These are phyloP conservation scores for Ceriops tagal DNA, from an alignment of 345 rosid genomes.

Conservation along the genomic window DNA sequence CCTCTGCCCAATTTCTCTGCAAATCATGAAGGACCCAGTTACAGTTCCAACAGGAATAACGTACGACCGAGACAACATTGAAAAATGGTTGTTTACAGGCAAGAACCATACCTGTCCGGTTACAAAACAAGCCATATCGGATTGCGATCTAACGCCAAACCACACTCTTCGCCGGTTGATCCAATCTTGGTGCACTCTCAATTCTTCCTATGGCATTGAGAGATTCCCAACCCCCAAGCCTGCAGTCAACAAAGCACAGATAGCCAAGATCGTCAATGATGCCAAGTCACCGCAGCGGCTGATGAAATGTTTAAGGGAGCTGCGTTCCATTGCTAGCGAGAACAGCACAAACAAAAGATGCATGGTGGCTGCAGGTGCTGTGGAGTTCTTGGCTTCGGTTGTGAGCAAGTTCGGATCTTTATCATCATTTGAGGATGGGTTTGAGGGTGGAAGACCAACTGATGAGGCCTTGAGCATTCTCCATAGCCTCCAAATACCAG, in stretches of 20 bases:
- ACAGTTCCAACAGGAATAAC: constrained; percentile 61
- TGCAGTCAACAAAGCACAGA: constrained; percentile 50
- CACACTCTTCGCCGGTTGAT: constrained; percentile 79
- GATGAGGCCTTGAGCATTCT: constrained; percentile 68
- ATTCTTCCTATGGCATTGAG: constrained; percentile 74
- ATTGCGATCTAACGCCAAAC: constrained; percentile 67
- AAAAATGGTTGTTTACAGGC: constrained; percentile 53
- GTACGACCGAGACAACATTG: constrained; percentile 65
- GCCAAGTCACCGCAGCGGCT: constrained; percentile 44
- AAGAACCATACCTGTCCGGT: constrained; percentile 60
- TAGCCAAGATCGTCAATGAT: constrained; percentile 49
- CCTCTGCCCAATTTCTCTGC: constrained; percentile 68
- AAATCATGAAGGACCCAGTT: constrained; percentile 77
- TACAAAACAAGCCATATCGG: constrained; percentile 57
- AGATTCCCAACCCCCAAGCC: constrained; percentile 89
- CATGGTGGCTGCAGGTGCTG: constrained; percentile 67
- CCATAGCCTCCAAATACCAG: constrained; percentile 56
- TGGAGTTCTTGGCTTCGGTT: constrained; percentile 54
- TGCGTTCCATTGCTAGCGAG: constrained; percentile 50
- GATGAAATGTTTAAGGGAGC: constrained; percentile 46
- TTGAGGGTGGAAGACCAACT: constrained; percentile 21
- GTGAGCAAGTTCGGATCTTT: constrained; percentile 13
- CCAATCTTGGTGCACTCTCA: constrained; percentile 89
- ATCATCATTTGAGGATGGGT: constrained; percentile 6
- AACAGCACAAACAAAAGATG: constrained; percentile 59